Percentiles rank a stretch among this genome's conserved stretches.
These are phyloP conservation scores for Castanea sativa DNA, from an alignment of 306 rosid genomes.

Conservation along the genomic window DNA sequence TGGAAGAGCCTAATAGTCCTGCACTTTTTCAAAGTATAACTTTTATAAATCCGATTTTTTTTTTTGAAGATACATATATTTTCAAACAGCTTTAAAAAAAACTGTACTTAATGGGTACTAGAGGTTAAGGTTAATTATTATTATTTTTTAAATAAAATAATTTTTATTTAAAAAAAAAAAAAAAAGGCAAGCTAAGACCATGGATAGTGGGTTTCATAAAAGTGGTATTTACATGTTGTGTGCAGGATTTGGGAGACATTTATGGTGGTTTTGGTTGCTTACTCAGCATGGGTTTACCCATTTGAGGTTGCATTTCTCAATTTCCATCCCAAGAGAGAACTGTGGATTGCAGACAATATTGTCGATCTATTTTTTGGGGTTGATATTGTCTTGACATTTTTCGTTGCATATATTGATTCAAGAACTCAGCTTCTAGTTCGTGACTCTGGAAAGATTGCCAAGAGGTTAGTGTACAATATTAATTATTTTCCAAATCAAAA, in stretches of 20 bases:
- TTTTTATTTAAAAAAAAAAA: too few species aligned
- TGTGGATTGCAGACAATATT: constrained; percentile 47
- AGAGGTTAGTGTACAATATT: constrained; percentile 41
- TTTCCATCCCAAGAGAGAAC: constrained; percentile 20
- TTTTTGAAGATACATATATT: too few species aligned
- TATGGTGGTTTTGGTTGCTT: constrained; percentile 80
- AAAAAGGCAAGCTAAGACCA: too few species aligned
- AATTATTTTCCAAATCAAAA: neutral
- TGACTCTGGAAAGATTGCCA: constrained; percentile 57
- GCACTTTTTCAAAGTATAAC: too few species aligned
- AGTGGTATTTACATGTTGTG: too few species aligned
- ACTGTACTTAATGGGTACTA: too few species aligned
- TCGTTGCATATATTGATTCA: constrained; percentile 63
- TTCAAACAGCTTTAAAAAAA: too few species aligned
- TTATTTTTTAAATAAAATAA: too few species aligned
- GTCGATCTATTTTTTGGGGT: constrained; percentile 70
- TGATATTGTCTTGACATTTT: constrained; percentile 80
- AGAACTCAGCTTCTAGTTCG: constrained; percentile 68
- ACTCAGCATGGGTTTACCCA: constrained; percentile 81
- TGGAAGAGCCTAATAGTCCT: too few species aligned
- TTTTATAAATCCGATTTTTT: too few species aligned
- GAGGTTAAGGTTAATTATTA: too few species aligned
- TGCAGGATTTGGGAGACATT: constrained; percentile 78
- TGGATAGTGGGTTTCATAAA: too few species aligned
- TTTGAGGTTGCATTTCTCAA: constrained; percentile 75